Conservation (phyloP, 352 stramenopile species). For the Phytophthora europaea region DNA sequence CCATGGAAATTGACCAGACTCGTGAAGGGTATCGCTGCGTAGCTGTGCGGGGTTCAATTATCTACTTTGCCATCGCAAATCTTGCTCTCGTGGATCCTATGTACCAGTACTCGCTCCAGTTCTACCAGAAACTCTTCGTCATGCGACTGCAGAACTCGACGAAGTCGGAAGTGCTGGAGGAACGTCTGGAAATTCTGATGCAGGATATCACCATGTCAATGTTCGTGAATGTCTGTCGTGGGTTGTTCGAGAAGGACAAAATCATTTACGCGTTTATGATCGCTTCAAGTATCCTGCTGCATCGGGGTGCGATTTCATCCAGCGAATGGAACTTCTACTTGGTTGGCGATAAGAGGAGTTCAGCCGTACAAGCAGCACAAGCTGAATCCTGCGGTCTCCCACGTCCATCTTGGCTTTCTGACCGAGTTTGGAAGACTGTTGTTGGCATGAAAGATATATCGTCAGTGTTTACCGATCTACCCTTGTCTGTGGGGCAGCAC, state of each 20-base stretch:
- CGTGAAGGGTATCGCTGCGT: slow-evolving; percentile 93
- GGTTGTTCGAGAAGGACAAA: slow-evolving; percentile 97
- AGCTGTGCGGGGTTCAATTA: slow-evolving; percentile 90
- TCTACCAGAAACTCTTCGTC: slow-evolving; percentile 94
- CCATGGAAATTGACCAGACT: slow-evolving; percentile 91
- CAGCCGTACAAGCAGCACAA: slow-evolving; percentile 52
- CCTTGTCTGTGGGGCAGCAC: slow-evolving; percentile 55
- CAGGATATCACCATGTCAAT: slow-evolving; percentile 94
- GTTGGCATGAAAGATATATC: slow-evolving; percentile 77
- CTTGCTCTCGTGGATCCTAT: slow-evolving; percentile 94
- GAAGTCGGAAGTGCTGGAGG: slow-evolving; percentile 84
- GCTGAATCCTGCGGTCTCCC: slow-evolving; percentile 42
- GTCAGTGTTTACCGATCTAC: slow-evolving; percentile 56
- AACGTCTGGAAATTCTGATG: slow-evolving; percentile 92
- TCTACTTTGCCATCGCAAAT: slow-evolving; percentile 96
- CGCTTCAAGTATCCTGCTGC: slow-evolving; percentile 86
- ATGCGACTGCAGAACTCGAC: slow-evolving; percentile 87
- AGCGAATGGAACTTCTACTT: slow-evolving; percentile 92
- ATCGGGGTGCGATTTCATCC: slow-evolving; percentile 72
- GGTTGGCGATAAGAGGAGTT: slow-evolving; percentile 86
- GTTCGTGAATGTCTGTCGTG: slow-evolving; percentile 95
- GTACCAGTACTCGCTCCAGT: slow-evolving; percentile 97
- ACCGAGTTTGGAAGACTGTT: slow-evolving; percentile 81
- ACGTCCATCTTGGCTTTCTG: slow-evolving; percentile 77
- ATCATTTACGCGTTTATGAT: slow-evolving; percentile 97